Evolutionary conservation across 441 rosid genomes (phyloP).

Genomic region (Sinapis alba): DNA sequence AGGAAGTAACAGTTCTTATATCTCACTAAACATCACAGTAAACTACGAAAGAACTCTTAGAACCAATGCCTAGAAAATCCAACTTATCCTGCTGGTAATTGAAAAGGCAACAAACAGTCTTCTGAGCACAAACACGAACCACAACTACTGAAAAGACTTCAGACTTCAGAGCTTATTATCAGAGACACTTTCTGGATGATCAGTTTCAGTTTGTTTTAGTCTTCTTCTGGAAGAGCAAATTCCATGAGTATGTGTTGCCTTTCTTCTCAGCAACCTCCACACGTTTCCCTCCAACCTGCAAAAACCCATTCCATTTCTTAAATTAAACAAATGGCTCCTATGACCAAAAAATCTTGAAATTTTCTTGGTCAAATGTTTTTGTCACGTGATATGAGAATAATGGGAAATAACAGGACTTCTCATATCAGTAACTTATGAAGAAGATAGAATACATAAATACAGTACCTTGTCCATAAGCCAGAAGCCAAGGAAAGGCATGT

Average conservation of each 20-base stretch:
- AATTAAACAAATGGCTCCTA: not conserved
- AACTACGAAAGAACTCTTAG: not conserved
- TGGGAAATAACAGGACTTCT: not conserved
- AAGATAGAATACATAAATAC: constrained; percentile 13
- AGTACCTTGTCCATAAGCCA: constrained; percentile 98
- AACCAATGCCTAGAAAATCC: constrained; percentile 4
- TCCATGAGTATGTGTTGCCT: constrained; percentile 76
- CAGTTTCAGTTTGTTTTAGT: constrained; percentile 58
- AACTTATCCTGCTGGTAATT: not conserved
- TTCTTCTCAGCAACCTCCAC: constrained; percentile 75
- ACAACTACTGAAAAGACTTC: not conserved
- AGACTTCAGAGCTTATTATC: not conserved
- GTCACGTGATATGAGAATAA: constrained; percentile 5
- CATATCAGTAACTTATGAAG: not conserved
- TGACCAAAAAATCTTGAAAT: not conserved
- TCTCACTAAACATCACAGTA: not conserved
- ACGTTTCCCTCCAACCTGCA: constrained; percentile 77
- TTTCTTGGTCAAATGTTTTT: not conserved
- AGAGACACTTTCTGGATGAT: not conserved
- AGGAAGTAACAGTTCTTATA: not conserved
- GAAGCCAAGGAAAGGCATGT: constrained; percentile 80
- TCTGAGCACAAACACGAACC: not conserved
- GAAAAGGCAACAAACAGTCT: not conserved
- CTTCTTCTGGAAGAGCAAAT: constrained; percentile 65
- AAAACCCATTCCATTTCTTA: not conserved